Evolutionary conservation across 257 asterid genomes (phyloP).

Genomic region (Solanum stenotomum): DNA sequence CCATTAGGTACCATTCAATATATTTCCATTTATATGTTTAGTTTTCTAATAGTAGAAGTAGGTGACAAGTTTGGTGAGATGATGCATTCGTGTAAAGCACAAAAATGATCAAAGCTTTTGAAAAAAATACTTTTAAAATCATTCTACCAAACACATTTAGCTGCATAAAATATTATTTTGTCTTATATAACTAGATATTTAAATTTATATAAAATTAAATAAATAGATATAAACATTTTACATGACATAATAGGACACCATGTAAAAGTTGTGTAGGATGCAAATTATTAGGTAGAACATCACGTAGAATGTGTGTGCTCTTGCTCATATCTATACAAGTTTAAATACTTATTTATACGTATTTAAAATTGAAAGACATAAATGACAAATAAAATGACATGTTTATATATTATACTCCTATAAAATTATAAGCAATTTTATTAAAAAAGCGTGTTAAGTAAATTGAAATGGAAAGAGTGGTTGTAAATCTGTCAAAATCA

Average conservation of each 20-base stretch:
- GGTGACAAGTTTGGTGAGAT: not conserved
- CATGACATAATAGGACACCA: not conserved
- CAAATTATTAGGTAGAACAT: too few species aligned
- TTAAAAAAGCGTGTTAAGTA: rapidly evolving
- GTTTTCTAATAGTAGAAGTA: not conserved
- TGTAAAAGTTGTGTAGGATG: not conserved
- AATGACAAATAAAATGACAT: too few species aligned
- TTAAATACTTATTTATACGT: too few species aligned
- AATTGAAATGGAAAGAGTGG: rapidly evolving
- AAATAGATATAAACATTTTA: too few species aligned
- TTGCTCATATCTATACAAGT: too few species aligned
- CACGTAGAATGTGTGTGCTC: rapidly evolving
- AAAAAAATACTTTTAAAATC: not conserved
- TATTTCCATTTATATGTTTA: not conserved
- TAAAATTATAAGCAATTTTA: too few species aligned
- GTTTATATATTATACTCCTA: rapidly evolving
- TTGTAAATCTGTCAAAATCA: not conserved
- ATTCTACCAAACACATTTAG: not conserved
- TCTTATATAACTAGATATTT: too few species aligned
- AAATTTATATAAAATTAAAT: too few species aligned
- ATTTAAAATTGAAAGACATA: rapidly evolving
- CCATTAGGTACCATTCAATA: not conserved
- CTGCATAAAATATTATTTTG: too few species aligned
- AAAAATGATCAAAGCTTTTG: not conserved
- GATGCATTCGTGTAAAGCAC: not conserved